Evolutionary conservation across 257 asterid genomes (phyloP), one percentile per base, ranked within the genome.

Genomic region (Fraxinus cuspidata): DNA sequence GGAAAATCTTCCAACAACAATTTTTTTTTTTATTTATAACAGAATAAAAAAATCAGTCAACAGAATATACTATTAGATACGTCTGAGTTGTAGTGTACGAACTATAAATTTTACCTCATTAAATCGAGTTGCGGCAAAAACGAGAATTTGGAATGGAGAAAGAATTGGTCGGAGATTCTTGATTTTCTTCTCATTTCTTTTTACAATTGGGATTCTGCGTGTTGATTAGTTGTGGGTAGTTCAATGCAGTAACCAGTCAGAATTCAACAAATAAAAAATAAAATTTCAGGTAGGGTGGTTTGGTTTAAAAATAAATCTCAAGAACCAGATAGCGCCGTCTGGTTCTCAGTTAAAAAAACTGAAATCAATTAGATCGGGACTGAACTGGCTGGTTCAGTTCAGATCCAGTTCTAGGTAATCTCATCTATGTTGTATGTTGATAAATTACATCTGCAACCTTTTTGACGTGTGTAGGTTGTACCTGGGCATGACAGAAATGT

Each of bases 401-500:
- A 47, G 21, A 47, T 16, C 58, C 58, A 47, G 58, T 47, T 47
- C 58, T 47, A 47, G 21, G 58, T 47, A 47, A 47, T 16, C 58
- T 47, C 4, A 2, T 42, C 44, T 42, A 4, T 7, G 51, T 42
- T 3, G 18, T 63, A 63, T 63, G 35, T 19, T 63, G 35, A 63
- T 63, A 7, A 25, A 21, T 9, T 60, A 21, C 66, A 18, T 63
- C 6, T 56, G 65, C 69, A 23, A 63, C 35, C 68, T 63, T 63
- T 12, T 63, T 29, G 32, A 56, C 9, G 7, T 56, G 8, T 40
- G 67, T 75, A 72, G 75, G 64, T 23, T 28, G 70, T 72, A 31
- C 74, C 40, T 81, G 29, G 29, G 72, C 80, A 70, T 42, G 42
- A 40, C 40, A 70, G 63, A 71, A 71, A 78, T 53, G 80, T 37